Percentiles rank a stretch among this genome's conserved stretches.
These are phyloP conservation scores for Hansenula lynferdii DNA, from an alignment of 1,139 yeast genomes.

Conservation along the genomic window DNA sequence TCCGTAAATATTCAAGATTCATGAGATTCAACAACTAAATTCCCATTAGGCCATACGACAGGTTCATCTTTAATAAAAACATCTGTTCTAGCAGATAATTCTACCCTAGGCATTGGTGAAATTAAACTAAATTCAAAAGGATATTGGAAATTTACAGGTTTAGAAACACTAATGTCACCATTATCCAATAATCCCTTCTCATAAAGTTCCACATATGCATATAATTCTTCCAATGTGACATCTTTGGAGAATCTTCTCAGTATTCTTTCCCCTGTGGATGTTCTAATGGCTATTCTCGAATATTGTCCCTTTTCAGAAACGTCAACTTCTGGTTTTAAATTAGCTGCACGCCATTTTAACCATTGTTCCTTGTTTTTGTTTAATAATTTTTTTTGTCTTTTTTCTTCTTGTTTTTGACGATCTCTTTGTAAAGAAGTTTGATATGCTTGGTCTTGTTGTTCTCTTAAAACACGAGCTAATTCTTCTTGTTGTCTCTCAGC, in stretches of 20 bases:
- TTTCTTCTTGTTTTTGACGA: slow-evolving; percentile 28
- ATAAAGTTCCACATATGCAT: slow-evolving; percentile 50
- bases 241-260: slow-evolving; percentile 38
- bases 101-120: slow-evolving; percentile 54
- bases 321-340: slow-evolving; percentile 32
- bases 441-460: slow-evolving; percentile 77
- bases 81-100: slow-evolving; percentile 28
- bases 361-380: slow-evolving; percentile 30
- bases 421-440: slow-evolving; percentile 53
- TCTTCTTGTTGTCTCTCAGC: slow-evolving; percentile 59
- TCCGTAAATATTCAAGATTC: slow-evolving; percentile 6
- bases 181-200: slow-evolving; percentile 27
- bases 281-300: slow-evolving; percentile 57
- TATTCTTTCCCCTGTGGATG: slow-evolving; percentile 37
- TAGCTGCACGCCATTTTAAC: slow-evolving; percentile 42
- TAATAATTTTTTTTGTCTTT: slow-evolving; percentile 22
- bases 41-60: slow-evolving; percentile 57
- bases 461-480: slow-evolving; percentile 53
- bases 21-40: slow-evolving; percentile 42
- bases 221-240: slow-evolving; percentile 48
- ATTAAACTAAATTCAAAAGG: slow-evolving; percentile 40
- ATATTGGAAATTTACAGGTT: slow-evolving; percentile 39
- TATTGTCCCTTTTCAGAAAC: slow-evolving; percentile 19
- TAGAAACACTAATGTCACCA: slow-evolving; percentile 14
- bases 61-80: slow-evolving; percentile 34